A percentile compares a stretch with the other conserved stretches of the same genome.
Conservation (phyloP, 306 rosid species). For the Cicer bijugum region DNA sequence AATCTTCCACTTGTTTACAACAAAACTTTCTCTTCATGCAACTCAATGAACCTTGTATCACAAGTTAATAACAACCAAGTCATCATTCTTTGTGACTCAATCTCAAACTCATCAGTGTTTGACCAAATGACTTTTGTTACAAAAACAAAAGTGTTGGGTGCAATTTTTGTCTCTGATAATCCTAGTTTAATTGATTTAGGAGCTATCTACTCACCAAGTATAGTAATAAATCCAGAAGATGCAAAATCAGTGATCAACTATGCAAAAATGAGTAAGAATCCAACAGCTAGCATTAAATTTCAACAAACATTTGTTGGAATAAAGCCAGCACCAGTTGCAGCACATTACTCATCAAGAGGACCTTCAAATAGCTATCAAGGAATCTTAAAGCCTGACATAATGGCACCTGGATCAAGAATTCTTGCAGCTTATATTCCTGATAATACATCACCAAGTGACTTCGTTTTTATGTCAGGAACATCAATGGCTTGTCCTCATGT, state of each 20-base stretch:
- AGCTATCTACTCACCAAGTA: constrained; percentile 30
- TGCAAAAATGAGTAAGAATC: not conserved
- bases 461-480: constrained; percentile 46
- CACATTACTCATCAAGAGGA: constrained; percentile 53
- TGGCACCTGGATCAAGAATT: constrained; percentile 46
- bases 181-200: not conserved
- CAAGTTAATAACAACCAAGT: not conserved
- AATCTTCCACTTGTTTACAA: constrained; percentile 41
- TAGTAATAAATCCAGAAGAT: constrained; percentile 47
- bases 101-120: not conserved
- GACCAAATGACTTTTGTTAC: not conserved
- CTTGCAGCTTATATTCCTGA: constrained; percentile 45
- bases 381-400: constrained; percentile 50
- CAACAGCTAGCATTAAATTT: constrained; percentile 47
- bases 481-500: constrained; percentile 47
- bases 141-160: constrained; percentile 31
- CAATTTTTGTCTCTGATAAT: constrained; percentile 41
- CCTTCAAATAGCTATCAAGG: constrained; percentile 43
- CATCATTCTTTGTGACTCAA: constrained; percentile 43
- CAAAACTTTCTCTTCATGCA: constrained; percentile 41
- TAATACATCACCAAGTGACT: not conserved
- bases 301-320: constrained; percentile 46
- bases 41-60: constrained; percentile 26
- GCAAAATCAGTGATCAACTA: constrained; percentile 45
- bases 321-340: constrained; percentile 51